Conservation (phyloP, 768 basidiomycete genomes). For the Gloeophyllum trabeum region DNA sequence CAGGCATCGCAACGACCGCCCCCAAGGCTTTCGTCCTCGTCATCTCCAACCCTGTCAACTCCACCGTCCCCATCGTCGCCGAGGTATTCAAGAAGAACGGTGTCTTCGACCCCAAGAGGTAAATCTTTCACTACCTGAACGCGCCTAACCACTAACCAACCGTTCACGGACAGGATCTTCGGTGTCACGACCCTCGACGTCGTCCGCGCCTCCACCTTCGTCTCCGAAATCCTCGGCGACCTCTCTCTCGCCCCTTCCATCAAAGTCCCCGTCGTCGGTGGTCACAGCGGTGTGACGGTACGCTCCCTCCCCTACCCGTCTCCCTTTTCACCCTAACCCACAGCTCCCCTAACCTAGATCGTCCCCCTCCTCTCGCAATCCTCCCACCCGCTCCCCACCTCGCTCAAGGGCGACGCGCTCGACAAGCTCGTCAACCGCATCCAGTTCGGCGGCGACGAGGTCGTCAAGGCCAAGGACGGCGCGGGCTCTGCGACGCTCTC, state of each 20-base stretch:
- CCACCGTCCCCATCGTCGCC: slow-evolving; percentile 93
- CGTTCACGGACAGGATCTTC: slow-evolving; percentile 54
- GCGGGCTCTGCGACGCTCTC: slow-evolving; percentile 93
- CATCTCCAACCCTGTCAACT: slow-evolving; percentile 99
- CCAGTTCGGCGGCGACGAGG: slow-evolving; percentile 95
- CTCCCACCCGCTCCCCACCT: slow-evolving; percentile 61
- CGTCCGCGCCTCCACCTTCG: slow-evolving; percentile 95
- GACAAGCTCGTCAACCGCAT: slow-evolving; percentile 72
- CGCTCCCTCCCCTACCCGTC: not conserved
- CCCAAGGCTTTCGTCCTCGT: slow-evolving; percentile 93
- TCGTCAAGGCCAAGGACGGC: slow-evolving; percentile 94
- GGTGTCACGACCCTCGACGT: slow-evolving; percentile 98
- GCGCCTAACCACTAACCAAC: not conserved
- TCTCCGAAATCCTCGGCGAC: slow-evolving; percentile 66
- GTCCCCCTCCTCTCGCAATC: slow-evolving; percentile 91
- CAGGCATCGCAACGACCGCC: slow-evolving; percentile 68
- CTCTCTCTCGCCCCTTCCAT: slow-evolving; percentile 48
- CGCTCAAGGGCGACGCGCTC: slow-evolving; percentile 31
- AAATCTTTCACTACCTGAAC: slow-evolving; percentile 9
- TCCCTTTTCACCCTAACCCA: slow-evolving; percentile 3
- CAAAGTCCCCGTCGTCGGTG: slow-evolving; percentile 86
- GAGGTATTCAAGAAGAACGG: slow-evolving; percentile 92
- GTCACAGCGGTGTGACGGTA: slow-evolving; percentile 88
- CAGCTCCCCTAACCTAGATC: slow-evolving; percentile 36
- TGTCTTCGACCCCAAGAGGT: slow-evolving; percentile 90